Base-by-base conservation (phyloP, 2,329 filamentous ascomycete species). In the Falciphora oryzae region DNA sequence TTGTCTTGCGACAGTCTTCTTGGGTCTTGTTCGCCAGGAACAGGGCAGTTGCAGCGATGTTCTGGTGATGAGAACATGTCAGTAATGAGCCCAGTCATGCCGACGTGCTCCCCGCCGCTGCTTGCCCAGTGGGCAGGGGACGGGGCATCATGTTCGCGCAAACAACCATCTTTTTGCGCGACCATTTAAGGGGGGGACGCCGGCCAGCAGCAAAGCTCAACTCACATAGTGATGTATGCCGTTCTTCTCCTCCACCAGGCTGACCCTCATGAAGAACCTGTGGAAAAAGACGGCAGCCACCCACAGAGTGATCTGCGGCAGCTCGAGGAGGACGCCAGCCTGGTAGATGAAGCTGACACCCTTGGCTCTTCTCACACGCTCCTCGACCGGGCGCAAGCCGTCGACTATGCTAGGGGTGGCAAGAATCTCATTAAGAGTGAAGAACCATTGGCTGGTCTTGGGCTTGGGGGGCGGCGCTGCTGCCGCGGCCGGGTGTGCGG, bases 1-100 rank as follows among this genome's bases (percentile, higher is more conserved):
- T 96, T 70, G 97, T 97, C 77, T 97, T 97, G 61, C 94, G 89
- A 73, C 93, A 96, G 74, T 96, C 97, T 75, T 99, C 95, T 74
- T 99, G 94, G 27, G 96, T 94, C 76, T 99, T 99, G 70, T 96
- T 97, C 11, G 95, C 94, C 13, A 99, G 84, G 71, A 98, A 99
- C 2, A 99, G 83, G 1, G 93, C 86, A 0, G 93, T 97, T 0
- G 93, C 95, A 14, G 93, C 95, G 66, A 96, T 92, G 71, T 89
- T 89, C 87, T 90, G 72, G 68, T 11, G 44, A 28, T 10, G 27
- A 44, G n/a, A n/a, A 16, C 13, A 38, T 3, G 32, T 61, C 27
- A 61, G 59, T 27, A 8, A 4, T 13, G 4, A 44, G 6, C 25
- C 27, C 27, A 60, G 22, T 29, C n/a, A 61, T 61, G 3, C 16